Conservation (phyloP, 352 stramenopile genomes). For the Phytophthora pinifolia region DNA sequence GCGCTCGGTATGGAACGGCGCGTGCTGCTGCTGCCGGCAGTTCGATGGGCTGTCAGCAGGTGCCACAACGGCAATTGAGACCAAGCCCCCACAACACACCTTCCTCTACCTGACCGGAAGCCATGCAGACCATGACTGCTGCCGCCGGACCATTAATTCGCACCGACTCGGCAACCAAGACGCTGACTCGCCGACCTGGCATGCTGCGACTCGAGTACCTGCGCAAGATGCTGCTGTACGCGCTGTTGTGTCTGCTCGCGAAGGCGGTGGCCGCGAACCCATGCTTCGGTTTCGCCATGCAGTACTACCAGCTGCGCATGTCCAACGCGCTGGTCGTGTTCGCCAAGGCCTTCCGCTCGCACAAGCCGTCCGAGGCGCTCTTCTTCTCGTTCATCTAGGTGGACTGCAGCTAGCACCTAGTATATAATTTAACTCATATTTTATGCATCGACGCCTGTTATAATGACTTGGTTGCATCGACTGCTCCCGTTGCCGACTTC, state of each 20-base stretch:
- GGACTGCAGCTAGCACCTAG: no score
- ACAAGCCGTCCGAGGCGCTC: slow-evolving; percentile 16
- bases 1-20: slow-evolving; percentile 4
- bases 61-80: slow-evolving; percentile 16
- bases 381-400: slow-evolving; percentile 30
- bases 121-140: slow-evolving; percentile 13
- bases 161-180: background rate
- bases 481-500: no score
- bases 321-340: slow-evolving; percentile 24
- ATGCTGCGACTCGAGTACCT: slow-evolving; percentile 24
- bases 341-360: slow-evolving; percentile 24
- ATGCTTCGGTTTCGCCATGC: slow-evolving; percentile 25
- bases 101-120: background rate
- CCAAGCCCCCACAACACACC: background rate
- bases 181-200: slow-evolving; percentile 3
- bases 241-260: slow-evolving; percentile 22
- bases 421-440: no score
- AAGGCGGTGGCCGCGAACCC: slow-evolving; percentile 24
- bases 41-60: background rate
- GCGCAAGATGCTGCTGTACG: slow-evolving; percentile 27
- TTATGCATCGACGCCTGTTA: no score
- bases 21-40: background rate
- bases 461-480: no score
- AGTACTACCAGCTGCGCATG: slow-evolving; percentile 28
- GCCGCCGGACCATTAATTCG: background rate